These are phyloP conservation scores for Lagerstroemia speciosa DNA, from an alignment of 345 rosid species.

Conservation along the genomic window DNA sequence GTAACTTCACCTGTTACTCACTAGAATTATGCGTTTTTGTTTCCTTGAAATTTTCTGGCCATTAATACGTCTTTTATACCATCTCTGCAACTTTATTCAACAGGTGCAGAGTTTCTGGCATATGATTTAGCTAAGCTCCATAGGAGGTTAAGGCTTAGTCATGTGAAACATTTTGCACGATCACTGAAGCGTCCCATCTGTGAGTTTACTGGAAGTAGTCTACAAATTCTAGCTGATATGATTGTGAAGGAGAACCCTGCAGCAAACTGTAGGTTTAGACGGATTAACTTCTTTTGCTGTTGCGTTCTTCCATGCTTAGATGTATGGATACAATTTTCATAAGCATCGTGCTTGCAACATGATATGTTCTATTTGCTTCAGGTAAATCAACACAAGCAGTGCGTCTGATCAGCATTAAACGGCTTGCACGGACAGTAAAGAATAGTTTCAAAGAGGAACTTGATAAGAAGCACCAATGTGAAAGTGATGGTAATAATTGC, in stretches of 20 bases:
- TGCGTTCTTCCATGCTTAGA: background rate
- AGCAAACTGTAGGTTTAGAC: slow-evolving; percentile 41
- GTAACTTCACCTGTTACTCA: background rate
- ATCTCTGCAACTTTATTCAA: slow-evolving; percentile 1
- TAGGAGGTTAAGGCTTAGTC: slow-evolving; percentile 52
- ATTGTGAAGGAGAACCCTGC: slow-evolving; percentile 20
- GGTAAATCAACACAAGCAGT: slow-evolving; percentile 49
- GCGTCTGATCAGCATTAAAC: slow-evolving; percentile 61
- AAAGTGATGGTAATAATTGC: slow-evolving; percentile 33
- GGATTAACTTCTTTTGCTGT: background rate
- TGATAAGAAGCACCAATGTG: slow-evolving; percentile 16
- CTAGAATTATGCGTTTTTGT: background rate
- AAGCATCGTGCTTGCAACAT: background rate
- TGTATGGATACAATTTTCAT: background rate
- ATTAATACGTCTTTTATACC: too few relatives aligned
- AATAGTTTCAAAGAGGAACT: slow-evolving; percentile 22
- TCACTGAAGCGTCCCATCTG: slow-evolving; percentile 30
- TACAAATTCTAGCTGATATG: slow-evolving; percentile 21
- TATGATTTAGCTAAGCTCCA: slow-evolving; percentile 39
- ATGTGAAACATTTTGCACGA: slow-evolving; percentile 71
- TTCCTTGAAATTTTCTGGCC: background rate
- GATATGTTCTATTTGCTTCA: slow-evolving; percentile 18
- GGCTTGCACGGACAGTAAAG: slow-evolving; percentile 46
- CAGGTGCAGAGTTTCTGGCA: slow-evolving; percentile 55
- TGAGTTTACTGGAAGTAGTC: slow-evolving; percentile 15